Evolutionary conservation across 805 yeast genomes (phyloP).

Genomic region (Deakozyma indianensis): DNA sequence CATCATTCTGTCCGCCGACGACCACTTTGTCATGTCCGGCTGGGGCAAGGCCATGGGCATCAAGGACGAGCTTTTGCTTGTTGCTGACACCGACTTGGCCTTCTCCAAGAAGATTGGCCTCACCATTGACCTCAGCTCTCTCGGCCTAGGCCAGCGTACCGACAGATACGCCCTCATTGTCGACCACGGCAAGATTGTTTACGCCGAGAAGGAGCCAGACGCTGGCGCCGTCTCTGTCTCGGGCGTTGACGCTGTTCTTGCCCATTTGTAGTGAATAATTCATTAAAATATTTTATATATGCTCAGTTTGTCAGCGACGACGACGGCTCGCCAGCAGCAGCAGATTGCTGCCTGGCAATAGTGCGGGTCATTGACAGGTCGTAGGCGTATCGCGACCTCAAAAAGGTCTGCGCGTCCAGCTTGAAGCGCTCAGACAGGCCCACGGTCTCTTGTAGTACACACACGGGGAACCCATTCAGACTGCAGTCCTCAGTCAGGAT

Average conservation of each 20-base stretch:
- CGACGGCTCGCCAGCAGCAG: slow-evolving; percentile 2
- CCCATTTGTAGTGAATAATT: background rate
- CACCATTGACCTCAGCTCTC: slow-evolving; percentile 36
- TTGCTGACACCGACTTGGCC: slow-evolving; percentile 47
- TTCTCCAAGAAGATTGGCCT: slow-evolving; percentile 50
- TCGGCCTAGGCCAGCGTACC: slow-evolving; percentile 45
- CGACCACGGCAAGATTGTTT: slow-evolving; percentile 38
- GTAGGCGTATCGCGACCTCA: background rate
- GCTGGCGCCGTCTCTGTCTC: slow-evolving; percentile 30
- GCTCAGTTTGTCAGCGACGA: no score
- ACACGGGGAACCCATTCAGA: slow-evolving; percentile 5
- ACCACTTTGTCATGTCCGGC: slow-evolving; percentile 56
- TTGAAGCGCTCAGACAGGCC: background rate
- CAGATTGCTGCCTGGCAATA: background rate
- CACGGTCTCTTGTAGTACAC: slow-evolving; percentile 3
- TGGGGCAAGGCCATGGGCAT: slow-evolving; percentile 42
- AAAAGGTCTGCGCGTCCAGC: slow-evolving; percentile 1
- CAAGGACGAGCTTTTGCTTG: slow-evolving; percentile 33
- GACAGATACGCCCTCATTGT: slow-evolving; percentile 62
- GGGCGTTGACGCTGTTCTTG: slow-evolving; percentile 30
- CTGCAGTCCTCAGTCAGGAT: background rate
- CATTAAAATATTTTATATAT: no score
- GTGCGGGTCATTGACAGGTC: slow-evolving; percentile 2
- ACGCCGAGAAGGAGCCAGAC: slow-evolving; percentile 34
- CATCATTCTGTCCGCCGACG: slow-evolving; percentile 51